Evolutionary conservation across 176 grass and related monocot genomes (phyloP), one percentile per base, ranked within the genome.

Genomic region (Alloteropsis semialata): DNA sequence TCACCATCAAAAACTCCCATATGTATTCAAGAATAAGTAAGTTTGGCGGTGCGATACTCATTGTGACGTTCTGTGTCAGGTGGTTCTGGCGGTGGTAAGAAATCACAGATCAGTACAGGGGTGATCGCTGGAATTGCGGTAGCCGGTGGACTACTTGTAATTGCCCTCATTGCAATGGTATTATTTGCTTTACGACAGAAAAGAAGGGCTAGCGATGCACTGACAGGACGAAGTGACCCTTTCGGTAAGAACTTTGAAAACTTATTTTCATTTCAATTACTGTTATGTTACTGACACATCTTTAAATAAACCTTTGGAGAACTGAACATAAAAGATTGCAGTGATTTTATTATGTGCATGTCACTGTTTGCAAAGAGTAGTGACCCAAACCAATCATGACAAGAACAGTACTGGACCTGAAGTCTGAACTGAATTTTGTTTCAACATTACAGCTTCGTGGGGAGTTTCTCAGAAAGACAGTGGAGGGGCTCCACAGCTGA

Each of bases 131-230:
- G 93, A 75, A 93, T 99, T 62, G 91, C 91, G 14, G 93, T 34
- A 48, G 91, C 54, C 21, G 83, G 91, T 75, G 75, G 80, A 49
- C 4, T 95, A 63, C 85, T 99, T 81, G 71, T 99, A 50, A 67
- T 96, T 75, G 93, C 81, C 48, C 85, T 99, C 72, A 78, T 90
- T 92, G 51, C 45, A 8, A 42, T 90, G 45, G 89, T 74, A 37
- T 59, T 96, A 60, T 99, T 93, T 83, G 93, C 93, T 67, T 69
- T 89, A 43, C 84, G 70, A 70, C 93, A 92, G 78, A 99, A 84
- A 82, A 91, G 67, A 84, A 85, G 14, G 54, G 86, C 86, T 71
- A 65, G 48, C 64, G 56, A 83, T 85, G 56, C 55, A 58, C 4
- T 80, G 34, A 74, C 43, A 1, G 83, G 72, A 80, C 80, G 73